Evolutionary conservation across 2,329 filamentous ascomycete species (phyloP), one percentile per base, ranked within the genome.

Genomic region (Aspergillus sp.): DNA sequence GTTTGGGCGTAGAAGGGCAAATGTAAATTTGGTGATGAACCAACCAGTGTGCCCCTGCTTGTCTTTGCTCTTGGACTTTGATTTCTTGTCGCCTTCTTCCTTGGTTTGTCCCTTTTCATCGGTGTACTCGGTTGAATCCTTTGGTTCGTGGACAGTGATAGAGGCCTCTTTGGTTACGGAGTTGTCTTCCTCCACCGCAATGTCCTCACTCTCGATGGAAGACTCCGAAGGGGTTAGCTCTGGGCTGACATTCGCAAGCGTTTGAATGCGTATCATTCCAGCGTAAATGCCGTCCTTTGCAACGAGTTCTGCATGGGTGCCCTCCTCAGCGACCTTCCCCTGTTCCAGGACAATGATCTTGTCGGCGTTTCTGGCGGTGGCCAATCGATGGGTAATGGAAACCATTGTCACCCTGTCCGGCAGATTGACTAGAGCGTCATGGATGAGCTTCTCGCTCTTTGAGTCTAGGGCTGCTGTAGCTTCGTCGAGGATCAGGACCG

Each of bases 401-500:
- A 76, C 66, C 12, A 70, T 70, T 7, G 73, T 76, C 61, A 3
- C 62, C 63, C 24, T 63, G 62, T 9, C 68, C 66, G 4, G 71
- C 63, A 46, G 66, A 69, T 24, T 62, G 27, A 8, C 57, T 44
- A 75, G 53, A 2, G 73, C 68, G 11, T 66, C 64, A 58, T 74
- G 71, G 37, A 76, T 73, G 11, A 72, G 62, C 21, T 66, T 64
- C 55, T 76, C 73, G 39, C 68, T 73, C 1, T 64, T 67, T 14
- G 73, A 74, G 57, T 75, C 73, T 24, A 76, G 62, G 7, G 73
- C 66, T 6, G 73, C 70, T 0, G 73, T 75, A 3, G 73, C 73
- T 58, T 75, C 73, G 51, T 75, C 73, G 5, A 75, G 62, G 15
- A 75, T 67, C 3, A 97, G 82, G 68, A 96, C 80, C 90, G 91